Evolutionary conservation across 1,139 yeast genomes (phyloP), one percentile per base, ranked within the genome.

Genomic region (Scheffersomyces cryptocercus): DNA sequence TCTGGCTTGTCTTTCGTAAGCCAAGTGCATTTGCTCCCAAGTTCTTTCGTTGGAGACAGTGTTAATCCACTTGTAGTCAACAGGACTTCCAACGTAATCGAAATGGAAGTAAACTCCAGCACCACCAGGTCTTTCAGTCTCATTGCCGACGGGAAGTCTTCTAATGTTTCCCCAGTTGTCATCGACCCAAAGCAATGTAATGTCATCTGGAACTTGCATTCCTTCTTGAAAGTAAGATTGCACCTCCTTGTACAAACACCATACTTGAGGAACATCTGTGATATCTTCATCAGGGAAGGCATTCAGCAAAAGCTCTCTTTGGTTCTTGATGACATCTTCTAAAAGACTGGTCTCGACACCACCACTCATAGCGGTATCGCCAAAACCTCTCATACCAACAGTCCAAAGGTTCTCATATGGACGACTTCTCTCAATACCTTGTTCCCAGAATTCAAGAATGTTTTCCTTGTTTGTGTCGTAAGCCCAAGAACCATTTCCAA

Each of bases 201-300:
- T 49, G 33, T 53, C 58, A 32, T 53, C 58, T 4, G 58, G 58
- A 35, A 53, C 58, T 12, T 42, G 28, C 57, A 53, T 51, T n/a
- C 58, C 58, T 28, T 40, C 43, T 43, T 53, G 47, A 36, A 45
- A 53, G 34, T 53, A 53, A 29, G 51, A 43, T 42, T 53, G 58
- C 9, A 53, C 58, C 42, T 53, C 58, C 29, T 53, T 53, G 37
- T 53, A 53, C 26, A 53, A 47, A 41, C 58, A 53, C 58, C 58
- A 53, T 9, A 48, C 54, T 36, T 53, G 57, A 15, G 58, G 58
- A 28, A 53, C 46, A 15, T 40, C 42, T 3, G 52, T 38, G 24
- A 53, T 41, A 35, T 50, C 43, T 10, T 47, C 44, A 15, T 20
- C 40, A 29, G 47, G 41, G 32, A 53, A 50, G 7, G 43, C 50